Percentiles rank a stretch among this genome's conserved stretches.
These are phyloP conservation scores for Sordaria brevicollis DNA, from an alignment of 495 filamentous ascomycete genomes.

Conservation along the genomic window DNA sequence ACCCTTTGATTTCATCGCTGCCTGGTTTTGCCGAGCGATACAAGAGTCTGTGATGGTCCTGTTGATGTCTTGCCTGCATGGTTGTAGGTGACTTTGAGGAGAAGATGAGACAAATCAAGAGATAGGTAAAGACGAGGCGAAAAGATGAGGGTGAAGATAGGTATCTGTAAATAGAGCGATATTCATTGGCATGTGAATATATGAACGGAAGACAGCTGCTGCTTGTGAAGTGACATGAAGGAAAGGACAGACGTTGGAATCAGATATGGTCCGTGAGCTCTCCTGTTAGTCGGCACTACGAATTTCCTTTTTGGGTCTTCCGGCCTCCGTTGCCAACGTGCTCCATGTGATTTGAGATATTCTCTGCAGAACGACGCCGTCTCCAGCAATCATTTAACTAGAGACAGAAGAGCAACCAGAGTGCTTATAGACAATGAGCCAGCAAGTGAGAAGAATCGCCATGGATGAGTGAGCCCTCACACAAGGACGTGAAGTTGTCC, in stretches of 20 bases:
- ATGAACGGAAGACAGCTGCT: too few relatives aligned
- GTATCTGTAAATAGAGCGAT: too few relatives aligned
- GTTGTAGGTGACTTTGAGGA: too few relatives aligned
- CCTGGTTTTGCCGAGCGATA: too few relatives aligned
- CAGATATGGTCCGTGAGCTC: neutral
- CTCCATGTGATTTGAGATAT: neutral
- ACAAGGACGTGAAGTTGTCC: neutral
- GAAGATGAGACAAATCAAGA: neutral
- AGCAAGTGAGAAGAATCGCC: neutral
- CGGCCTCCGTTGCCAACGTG: neutral
- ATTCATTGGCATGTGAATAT: too few relatives aligned
- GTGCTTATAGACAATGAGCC: neutral
- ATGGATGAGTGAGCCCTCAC: neutral
- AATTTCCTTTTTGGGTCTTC: neutral
- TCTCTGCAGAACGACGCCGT: neutral
- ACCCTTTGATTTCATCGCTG: too few relatives aligned
- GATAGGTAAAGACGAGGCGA: neutral
- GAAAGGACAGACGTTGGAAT: too few relatives aligned
- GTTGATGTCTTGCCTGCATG: too few relatives aligned
- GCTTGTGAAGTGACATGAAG: too few relatives aligned
- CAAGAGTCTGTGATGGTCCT: too few relatives aligned
- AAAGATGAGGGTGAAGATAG: too few relatives aligned
- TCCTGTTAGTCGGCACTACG: neutral
- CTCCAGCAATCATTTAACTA: too few relatives aligned
- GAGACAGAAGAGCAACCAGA: neutral